Evolutionary conservation across 1,284 basidiomycete genomes (phyloP).

Genomic region (Neolentinus lepideus): DNA sequence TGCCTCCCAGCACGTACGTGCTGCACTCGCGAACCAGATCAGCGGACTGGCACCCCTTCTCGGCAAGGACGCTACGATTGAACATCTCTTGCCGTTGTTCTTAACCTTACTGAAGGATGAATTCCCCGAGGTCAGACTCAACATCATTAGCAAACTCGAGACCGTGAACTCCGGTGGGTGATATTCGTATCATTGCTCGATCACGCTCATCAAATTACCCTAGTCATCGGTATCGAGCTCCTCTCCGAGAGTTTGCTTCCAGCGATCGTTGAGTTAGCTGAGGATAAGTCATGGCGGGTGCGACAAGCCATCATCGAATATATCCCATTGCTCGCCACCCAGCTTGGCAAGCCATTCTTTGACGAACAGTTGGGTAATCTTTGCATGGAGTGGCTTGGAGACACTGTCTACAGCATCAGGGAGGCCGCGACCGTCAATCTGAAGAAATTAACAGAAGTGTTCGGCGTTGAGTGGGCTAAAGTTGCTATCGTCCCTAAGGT

Average conservation of each 20-base stretch:
- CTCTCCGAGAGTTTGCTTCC: slow-evolving; percentile 95
- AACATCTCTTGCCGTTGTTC: slow-evolving; percentile 96
- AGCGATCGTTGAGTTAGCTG: slow-evolving; percentile 96
- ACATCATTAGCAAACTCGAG: slow-evolving; percentile 99
- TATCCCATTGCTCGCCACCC: slow-evolving; percentile 91
- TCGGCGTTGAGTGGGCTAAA: slow-evolving; percentile 97
- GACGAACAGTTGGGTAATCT: slow-evolving; percentile 95
- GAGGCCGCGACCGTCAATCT: slow-evolving; percentile 97
- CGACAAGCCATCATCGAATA: slow-evolving; percentile 99
- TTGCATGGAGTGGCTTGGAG: slow-evolving; percentile 99
- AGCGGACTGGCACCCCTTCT: slow-evolving; percentile 95
- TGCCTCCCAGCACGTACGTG: slow-evolving; percentile 94
- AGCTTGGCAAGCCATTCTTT: slow-evolving; percentile 95
- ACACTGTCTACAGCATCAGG: slow-evolving; percentile 97
- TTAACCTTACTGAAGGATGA: slow-evolving; percentile 97
- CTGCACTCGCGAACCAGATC: slow-evolving; percentile 94
- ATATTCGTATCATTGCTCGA: background rate
- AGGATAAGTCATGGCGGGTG: slow-evolving; percentile 99
- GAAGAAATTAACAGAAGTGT: slow-evolving; percentile 97
- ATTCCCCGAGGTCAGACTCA: slow-evolving; percentile 96
- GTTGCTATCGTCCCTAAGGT: slow-evolving; percentile 96
- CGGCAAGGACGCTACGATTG: slow-evolving; percentile 91
- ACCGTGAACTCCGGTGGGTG: slow-evolving; percentile 85
- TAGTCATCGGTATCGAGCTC: slow-evolving; percentile 96
- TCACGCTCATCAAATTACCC: background rate